Evolutionary conservation across 1,284 basidiomycete genomes (phyloP).

Genomic region (Amanita bisporigera): DNA sequence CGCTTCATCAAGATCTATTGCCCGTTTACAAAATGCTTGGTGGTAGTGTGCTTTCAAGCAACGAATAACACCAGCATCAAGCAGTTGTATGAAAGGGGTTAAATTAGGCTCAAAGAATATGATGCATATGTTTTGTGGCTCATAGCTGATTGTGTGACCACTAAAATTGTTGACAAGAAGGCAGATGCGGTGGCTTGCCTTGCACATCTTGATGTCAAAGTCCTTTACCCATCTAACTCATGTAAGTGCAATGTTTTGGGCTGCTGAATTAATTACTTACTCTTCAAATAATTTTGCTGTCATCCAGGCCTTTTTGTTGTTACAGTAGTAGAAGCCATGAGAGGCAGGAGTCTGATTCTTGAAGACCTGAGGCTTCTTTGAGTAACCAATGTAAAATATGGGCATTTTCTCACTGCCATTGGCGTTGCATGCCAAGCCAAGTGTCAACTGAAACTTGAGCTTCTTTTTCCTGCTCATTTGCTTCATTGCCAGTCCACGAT

Average conservation of each 20-base stretch:
- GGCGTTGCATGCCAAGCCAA: constrained; percentile 35
- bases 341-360: constrained; percentile 21
- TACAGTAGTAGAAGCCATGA: constrained; percentile 41
- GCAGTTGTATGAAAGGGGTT: too few species aligned
- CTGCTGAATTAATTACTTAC: constrained; percentile 18
- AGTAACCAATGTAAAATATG: constrained; percentile 48
- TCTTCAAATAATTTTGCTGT: constrained; percentile 40
- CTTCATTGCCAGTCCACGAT: constrained; percentile 7
- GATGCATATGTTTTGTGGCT: too few species aligned
- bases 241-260: neutral
- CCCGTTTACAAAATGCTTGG: too few species aligned
- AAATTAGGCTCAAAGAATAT: too few species aligned
- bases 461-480: constrained; percentile 10
- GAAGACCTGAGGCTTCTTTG: constrained; percentile 38
- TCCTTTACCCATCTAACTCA: neutral
- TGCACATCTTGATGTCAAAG: too few species aligned
- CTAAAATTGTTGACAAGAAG: neutral
- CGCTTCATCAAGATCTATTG: too few species aligned
- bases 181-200: neutral
- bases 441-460: constrained; percentile 19
- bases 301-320: constrained; percentile 48
- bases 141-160: neutral
- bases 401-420: constrained; percentile 26
- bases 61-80: too few species aligned
- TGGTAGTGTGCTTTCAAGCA: too few species aligned